phyloP scores from a whole-genome alignment of 2,329 filamentous ascomycete species.

The Elsinoe batatas region DNA sequence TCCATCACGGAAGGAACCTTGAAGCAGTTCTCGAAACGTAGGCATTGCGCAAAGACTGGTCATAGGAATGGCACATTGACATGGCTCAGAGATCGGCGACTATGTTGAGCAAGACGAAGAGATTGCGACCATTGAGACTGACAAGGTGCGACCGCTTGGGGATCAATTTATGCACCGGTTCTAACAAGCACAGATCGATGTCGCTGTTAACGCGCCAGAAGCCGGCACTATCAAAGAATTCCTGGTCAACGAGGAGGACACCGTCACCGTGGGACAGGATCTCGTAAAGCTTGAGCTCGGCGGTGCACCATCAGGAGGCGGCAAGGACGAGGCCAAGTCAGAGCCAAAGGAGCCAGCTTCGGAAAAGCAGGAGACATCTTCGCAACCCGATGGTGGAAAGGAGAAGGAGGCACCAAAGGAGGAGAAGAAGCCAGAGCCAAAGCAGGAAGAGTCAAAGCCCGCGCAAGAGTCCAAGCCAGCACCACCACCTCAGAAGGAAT shows the following conservation, averaged over 20 bases:
- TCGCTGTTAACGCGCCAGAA: constrained; percentile 88
- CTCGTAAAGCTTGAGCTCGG: constrained; percentile 78
- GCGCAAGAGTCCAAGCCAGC: constrained; percentile 28
- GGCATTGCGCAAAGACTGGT: constrained; percentile 16
- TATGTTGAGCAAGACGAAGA: constrained; percentile 94
- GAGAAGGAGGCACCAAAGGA: constrained; percentile 31
- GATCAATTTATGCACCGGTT: constrained; percentile 6
- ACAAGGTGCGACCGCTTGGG: constrained; percentile 58
- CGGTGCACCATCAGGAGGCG: constrained; percentile 44
- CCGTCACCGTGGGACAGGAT: constrained; percentile 87
- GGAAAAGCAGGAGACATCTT: constrained; percentile 47
- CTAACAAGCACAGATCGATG: constrained; percentile 63
- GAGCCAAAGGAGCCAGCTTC: constrained; percentile 53
- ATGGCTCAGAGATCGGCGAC: constrained; percentile 64
- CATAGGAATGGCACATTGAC: background rate
- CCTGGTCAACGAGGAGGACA: constrained; percentile 86
- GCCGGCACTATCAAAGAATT: constrained; percentile 87
- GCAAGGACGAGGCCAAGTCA: constrained; percentile 43
- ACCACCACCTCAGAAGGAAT: constrained; percentile 35
- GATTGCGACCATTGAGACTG: constrained; percentile 96
- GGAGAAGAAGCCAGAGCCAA: constrained; percentile 36
- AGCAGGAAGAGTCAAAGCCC: constrained; percentile 34
- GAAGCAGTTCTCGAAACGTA: constrained; percentile 84
- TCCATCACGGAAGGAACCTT: constrained; percentile 96
- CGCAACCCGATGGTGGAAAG: constrained; percentile 43